These are phyloP conservation scores for Porcisia hertigi DNA, from an alignment of 208 protist genomes.

Conservation along the genomic window DNA sequence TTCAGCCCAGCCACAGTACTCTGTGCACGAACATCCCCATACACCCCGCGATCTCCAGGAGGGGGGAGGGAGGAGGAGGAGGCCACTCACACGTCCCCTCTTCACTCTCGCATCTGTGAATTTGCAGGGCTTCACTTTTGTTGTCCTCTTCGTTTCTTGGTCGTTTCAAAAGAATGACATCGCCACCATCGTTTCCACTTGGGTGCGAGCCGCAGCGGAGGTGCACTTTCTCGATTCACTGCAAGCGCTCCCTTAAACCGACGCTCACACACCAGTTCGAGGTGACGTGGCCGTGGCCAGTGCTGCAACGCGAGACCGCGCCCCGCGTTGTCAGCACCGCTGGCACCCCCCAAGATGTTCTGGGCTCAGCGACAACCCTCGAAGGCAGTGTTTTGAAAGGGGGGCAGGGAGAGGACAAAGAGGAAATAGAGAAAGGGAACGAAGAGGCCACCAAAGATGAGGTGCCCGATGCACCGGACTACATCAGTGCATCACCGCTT, in stretches of 20 bases:
- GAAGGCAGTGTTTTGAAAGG: not conserved
- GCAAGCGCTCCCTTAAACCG: conserved; percentile 40
- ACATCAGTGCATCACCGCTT: not conserved
- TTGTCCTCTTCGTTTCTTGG: not conserved
- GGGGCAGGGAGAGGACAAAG: not conserved
- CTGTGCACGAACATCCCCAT: not conserved
- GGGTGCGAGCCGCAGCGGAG: conserved; percentile 18
- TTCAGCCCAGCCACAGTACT: not conserved
- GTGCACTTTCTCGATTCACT: conserved; percentile 25
- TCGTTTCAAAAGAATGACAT: not conserved
- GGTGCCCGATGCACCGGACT: not conserved
- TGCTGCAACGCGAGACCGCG: not conserved
- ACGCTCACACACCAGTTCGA: conserved; percentile 49
- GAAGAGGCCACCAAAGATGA: not conserved
- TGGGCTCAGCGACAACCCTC: not conserved
- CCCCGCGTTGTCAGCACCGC: not conserved
- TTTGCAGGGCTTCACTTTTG: not conserved
- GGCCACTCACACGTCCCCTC: not conserved
- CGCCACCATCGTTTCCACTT: not conserved
- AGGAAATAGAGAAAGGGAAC: not conserved
- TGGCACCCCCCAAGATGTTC: not conserved
- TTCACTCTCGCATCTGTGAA: not conserved
- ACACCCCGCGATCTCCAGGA: not conserved
- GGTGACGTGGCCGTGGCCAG: conserved; percentile 62
- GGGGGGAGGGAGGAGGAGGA: not conserved